Evolutionary conservation across 139 green algal genomes (phyloP), one percentile per base, ranked within the genome.

Genomic region (Asterochloris sp.): DNA sequence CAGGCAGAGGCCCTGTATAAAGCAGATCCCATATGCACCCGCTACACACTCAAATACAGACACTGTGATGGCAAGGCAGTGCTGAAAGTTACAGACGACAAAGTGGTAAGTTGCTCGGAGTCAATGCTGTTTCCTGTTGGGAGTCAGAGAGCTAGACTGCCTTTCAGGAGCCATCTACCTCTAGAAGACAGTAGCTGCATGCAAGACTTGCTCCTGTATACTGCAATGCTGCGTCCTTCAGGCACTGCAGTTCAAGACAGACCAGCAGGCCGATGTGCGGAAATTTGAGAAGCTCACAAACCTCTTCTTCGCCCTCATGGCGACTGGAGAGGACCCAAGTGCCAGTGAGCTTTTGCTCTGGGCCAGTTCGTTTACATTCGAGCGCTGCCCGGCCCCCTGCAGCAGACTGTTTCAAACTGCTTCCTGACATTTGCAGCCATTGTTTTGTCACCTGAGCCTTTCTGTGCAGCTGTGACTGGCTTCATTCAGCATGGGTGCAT

Each of bases 71-170:
- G 92, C 54, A 95, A 94, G 82, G 83, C 98, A 19, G 86, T 93
- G 15, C 79, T 98, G 13, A 98, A 98, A 84, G 92, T 97, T 54
- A 98, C 95, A 0, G 95, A 98, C 76, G 90, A 98, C 81, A 78
- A 77, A 4, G 88, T 86, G 88, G 94, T 97, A 81, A 84, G 89
- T 66, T 13, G 6, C n/a, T 60, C 15, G 63, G 27, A 12, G 71
- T 78, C 61, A 24, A 82, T 54, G 38, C 38, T 54, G 38, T 54
- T 19, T 54, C 38, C 0, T 86, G 23, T n/a, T 69, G 64, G n/a
- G 16, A 0, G 14, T 12, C 27, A 28, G 73, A 54, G 38, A 54
- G 38, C 38, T 54, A 54, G 28, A 81, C 17, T 13, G 26, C 66
- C 12, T 26, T 60, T 27, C 28, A 60, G 12, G 16, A 19, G 0